Evolutionary conservation across 371 early-diverging fungal genomes (phyloP), one percentile per base, ranked within the genome.

Genomic region (Saksenaea vasiformis): DNA sequence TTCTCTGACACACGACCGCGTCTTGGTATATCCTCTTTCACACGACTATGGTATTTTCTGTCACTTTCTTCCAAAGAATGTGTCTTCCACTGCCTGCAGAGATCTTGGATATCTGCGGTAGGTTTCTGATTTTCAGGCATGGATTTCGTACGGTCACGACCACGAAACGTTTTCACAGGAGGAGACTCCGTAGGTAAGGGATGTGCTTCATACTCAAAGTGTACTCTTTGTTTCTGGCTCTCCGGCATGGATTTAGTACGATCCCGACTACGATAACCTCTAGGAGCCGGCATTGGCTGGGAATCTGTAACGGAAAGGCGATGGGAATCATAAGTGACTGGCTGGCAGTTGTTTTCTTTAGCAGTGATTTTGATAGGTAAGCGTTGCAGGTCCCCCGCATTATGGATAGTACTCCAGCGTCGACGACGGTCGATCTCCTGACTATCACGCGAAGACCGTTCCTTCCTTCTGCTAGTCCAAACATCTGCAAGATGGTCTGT

Each of bases 341-440:
- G 9, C 51, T 47, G 51, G 22, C 22, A 9, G 10, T 5, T 22
- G 17, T 10, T 47, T 7, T 22, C 27, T 22, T 47, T 47, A 7
- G n/a, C 22, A 47, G 19, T 37, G 37, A 9, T 10, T 56, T 31
- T 53, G 17, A 34, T 28, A 35, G 63, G 65, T n/a, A 28, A 17
- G 38, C 17, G 47, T 11, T 1, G 54, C 19, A n/a, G 44, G 19
- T 17, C 44, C 22, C 59, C 39, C 24, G 10, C 54, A 37, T 37
- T 54, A 34, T n/a, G 19, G 41, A 41, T 35, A 4, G 60, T 60
- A 17, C 60, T 60, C 24, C 65, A 38, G 3, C 64, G 64, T 7
- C 58, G 58, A 19, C 37, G 58, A 26, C 34, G n/a, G 5, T 36
- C 38, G 0, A 35, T 13, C 38, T 19, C 7, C 9, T 22, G 26